phyloP scores from a whole-genome alignment of 1,139 yeast genomes.

The Hansenula anomala region DNA sequence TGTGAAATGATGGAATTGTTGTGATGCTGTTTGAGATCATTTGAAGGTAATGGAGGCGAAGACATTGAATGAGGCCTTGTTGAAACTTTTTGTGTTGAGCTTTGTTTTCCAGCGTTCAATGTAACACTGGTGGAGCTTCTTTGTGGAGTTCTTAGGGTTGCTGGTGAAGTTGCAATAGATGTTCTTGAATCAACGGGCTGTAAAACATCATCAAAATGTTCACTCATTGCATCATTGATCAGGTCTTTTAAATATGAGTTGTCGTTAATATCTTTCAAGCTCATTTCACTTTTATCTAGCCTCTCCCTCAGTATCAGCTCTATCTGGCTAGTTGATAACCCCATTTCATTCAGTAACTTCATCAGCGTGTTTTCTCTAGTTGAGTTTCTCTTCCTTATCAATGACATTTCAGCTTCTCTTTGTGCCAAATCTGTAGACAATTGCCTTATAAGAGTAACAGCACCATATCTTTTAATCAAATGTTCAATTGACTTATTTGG shows the following conservation, averaged over 20 bases:
- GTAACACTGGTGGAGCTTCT: background rate
- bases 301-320: constrained; percentile 31
- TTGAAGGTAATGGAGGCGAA: constrained; percentile 10
- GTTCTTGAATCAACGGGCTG: background rate
- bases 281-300: background rate
- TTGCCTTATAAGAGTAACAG: constrained; percentile 40
- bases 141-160: constrained; percentile 2
- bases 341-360: constrained; percentile 39
- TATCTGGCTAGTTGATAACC: constrained; percentile 39
- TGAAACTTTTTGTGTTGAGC: constrained; percentile 4
- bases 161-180: background rate
- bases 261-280: background rate
- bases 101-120: background rate
- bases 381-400: constrained; percentile 37
- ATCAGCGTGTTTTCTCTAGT: constrained; percentile 40
- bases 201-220: constrained; percentile 6
- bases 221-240: constrained; percentile 28
- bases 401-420: constrained; percentile 42
- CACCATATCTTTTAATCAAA: constrained; percentile 37
- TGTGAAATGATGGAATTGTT: constrained; percentile 2
- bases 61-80: constrained; percentile 13
- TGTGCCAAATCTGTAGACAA: constrained; percentile 44
- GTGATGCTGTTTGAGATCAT: background rate
- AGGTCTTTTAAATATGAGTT: constrained; percentile 18
- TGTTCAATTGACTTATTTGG: constrained; percentile 30